These are phyloP conservation scores for Karstenula rhodostoma DNA, from an alignment of 2,329 filamentous ascomycete species.

Conservation along the genomic window DNA sequence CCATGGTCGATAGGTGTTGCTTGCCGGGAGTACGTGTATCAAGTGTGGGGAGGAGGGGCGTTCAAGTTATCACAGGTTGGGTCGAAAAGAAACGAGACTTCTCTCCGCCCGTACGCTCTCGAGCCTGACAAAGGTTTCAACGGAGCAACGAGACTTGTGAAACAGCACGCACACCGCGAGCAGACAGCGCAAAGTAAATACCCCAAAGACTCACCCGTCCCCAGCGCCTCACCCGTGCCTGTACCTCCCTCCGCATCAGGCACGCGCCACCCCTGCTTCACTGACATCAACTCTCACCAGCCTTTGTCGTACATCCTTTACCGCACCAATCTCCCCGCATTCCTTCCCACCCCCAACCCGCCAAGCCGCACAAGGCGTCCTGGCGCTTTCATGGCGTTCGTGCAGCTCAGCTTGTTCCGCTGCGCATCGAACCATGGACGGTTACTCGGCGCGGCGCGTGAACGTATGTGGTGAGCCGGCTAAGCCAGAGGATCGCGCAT, in stretches of 20 bases:
- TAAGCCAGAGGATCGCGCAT: constrained; percentile 30
- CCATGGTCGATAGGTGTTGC: constrained; percentile 5
- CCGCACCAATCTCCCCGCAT: neutral
- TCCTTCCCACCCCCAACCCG: neutral
- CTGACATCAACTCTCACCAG: neutral
- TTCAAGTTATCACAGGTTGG: neutral
- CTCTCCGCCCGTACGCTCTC: neutral
- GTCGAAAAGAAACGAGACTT: neutral
- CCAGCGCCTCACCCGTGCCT: neutral
- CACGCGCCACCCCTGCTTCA: neutral
- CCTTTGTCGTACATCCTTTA: neutral
- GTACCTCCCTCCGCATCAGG: neutral
- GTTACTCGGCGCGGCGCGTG: constrained; percentile 14
- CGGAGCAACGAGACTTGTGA: neutral
- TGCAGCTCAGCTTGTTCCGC: constrained; percentile 18
- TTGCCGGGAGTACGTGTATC: neutral
- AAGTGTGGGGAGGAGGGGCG: neutral
- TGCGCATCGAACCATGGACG: constrained; percentile 24
- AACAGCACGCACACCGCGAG: neutral
- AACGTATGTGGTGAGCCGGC: constrained; percentile 21
- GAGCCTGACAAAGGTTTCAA: neutral
- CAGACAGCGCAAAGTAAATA: constrained; percentile 1
- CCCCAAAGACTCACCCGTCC: neutral
- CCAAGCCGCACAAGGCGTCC: constrained; percentile 13
- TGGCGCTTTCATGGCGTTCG: constrained; percentile 10